Evolutionary conservation across 495 filamentous ascomycete genomes (phyloP).

Genomic region (Aspergillus ellipticus): DNA sequence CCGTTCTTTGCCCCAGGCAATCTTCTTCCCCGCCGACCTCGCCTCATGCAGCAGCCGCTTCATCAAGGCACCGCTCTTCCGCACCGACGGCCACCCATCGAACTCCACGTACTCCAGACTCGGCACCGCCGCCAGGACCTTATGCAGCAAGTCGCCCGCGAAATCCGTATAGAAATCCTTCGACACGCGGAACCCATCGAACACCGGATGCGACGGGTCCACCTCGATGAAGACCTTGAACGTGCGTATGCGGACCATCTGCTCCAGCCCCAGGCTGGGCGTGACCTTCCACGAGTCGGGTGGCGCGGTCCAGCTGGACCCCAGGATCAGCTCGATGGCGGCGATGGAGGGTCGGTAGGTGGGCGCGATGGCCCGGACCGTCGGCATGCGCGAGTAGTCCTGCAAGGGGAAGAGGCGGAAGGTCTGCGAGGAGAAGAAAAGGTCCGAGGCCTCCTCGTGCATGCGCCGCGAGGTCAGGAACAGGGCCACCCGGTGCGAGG

Average conservation of each 20-base stretch:
- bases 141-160: slow-evolving; percentile 52
- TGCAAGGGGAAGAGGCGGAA: slow-evolving; percentile 75
- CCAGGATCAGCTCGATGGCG: slow-evolving; percentile 71
- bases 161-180: slow-evolving; percentile 75
- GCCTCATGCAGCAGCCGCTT: slow-evolving; percentile 57
- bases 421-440: slow-evolving; percentile 72
- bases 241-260: slow-evolving; percentile 56
- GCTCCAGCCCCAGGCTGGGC: slow-evolving; percentile 57
- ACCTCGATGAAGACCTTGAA: slow-evolving; percentile 75
- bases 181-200: slow-evolving; percentile 66
- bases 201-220: slow-evolving; percentile 70
- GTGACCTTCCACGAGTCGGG: slow-evolving; percentile 71
- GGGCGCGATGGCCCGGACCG: slow-evolving; percentile 41
- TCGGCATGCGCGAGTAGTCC: slow-evolving; percentile 62
- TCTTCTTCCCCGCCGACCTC: slow-evolving; percentile 43
- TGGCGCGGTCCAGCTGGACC: slow-evolving; percentile 75
- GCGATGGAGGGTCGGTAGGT: slow-evolving; percentile 63
- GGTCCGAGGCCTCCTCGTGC: slow-evolving; percentile 66
- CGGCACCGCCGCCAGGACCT: slow-evolving; percentile 59
- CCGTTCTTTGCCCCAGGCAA: slow-evolving; percentile 67
- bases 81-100: slow-evolving; percentile 69
- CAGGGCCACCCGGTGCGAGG: slow-evolving; percentile 50
- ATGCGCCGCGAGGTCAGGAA: slow-evolving; percentile 62
- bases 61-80: slow-evolving; percentile 67
- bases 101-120: slow-evolving; percentile 63